A percentile compares a stretch with the other conserved stretches of the same genome.
phyloP scores from a whole-genome alignment of 352 stramenopile species.

The Thalassiosira mediterranea region DNA sequence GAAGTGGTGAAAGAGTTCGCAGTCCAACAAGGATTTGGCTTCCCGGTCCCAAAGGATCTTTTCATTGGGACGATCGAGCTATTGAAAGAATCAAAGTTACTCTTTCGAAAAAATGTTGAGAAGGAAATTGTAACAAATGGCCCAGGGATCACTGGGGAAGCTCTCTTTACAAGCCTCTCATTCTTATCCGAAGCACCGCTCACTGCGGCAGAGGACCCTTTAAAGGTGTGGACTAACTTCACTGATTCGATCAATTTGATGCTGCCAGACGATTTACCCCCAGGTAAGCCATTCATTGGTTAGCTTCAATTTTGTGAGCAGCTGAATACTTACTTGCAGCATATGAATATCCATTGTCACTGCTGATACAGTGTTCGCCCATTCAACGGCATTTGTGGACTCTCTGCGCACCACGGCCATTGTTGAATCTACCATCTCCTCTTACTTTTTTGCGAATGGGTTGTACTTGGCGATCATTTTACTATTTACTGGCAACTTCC shows the following conservation, averaged over 20 bases:
- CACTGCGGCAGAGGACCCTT: background rate
- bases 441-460: constrained; percentile 41
- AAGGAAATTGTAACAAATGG: constrained; percentile 29
- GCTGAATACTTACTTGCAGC: too few species aligned
- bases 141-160: constrained; percentile 27
- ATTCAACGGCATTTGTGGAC: constrained; percentile 17
- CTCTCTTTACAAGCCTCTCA: constrained; percentile 28
- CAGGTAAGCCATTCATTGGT: constrained; percentile 13
- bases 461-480: constrained; percentile 25
- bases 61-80: constrained; percentile 30
- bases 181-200: constrained; percentile 27
- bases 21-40: constrained; percentile 26
- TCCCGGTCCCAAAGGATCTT: constrained; percentile 37
- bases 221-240: constrained; percentile 18
- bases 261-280: constrained; percentile 22
- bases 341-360: too few species aligned
- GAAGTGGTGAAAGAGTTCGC: constrained; percentile 37
- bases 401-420: constrained; percentile 16
- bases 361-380: too few species aligned
- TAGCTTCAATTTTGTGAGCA: too few species aligned
- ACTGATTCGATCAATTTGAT: constrained; percentile 21
- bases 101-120: constrained; percentile 17
- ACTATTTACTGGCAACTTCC: constrained; percentile 30
- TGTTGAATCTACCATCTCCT: constrained; percentile 31
- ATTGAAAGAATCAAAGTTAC: constrained; percentile 14